Conservation (phyloP, 2,329 filamentous ascomycete species). For the Graphium sp. region DNA sequence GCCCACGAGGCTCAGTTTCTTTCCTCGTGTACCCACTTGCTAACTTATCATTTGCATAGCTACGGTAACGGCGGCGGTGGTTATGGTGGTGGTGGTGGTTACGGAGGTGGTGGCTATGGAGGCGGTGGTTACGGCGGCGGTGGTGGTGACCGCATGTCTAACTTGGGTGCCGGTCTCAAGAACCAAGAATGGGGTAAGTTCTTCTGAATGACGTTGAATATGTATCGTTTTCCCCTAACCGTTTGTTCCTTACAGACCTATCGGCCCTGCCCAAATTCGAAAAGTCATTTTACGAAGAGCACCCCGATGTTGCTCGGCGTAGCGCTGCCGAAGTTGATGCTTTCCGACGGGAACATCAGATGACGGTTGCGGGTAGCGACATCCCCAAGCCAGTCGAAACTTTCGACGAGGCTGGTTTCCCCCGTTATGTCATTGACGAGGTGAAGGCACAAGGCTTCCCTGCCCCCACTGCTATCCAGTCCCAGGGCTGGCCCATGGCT, state of each 20-base stretch:
- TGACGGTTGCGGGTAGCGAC: slow-evolving; percentile 62
- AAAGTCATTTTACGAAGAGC: slow-evolving; percentile 98
- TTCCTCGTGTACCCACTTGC: neutral
- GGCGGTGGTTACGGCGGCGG: slow-evolving; percentile 30
- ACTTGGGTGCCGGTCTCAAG: slow-evolving; percentile 75
- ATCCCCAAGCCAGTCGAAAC: slow-evolving; percentile 90
- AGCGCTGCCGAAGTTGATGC: slow-evolving; percentile 66
- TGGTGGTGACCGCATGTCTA: slow-evolving; percentile 86
- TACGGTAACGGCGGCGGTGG: slow-evolving; percentile 3
- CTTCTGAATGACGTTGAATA: slow-evolving; percentile 1
- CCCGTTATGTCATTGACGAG: slow-evolving; percentile 91
- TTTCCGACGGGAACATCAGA: slow-evolving; percentile 74
- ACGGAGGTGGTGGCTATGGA: slow-evolving; percentile 15
- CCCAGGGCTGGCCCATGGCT: slow-evolving; percentile 98
- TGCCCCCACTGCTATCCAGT: slow-evolving; percentile 88
- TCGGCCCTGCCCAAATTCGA: slow-evolving; percentile 82
- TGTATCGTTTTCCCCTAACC: no score
- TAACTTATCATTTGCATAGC: neutral
- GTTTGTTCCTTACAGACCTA: slow-evolving; percentile 39
- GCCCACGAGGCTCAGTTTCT: neutral
- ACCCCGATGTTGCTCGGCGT: slow-evolving; percentile 59
- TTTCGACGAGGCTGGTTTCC: slow-evolving; percentile 96
- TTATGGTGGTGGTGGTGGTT: slow-evolving; percentile 13
- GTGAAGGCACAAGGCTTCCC: slow-evolving; percentile 97
- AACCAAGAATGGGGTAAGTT: slow-evolving; percentile 74